Evolutionary conservation across 2,329 filamentous ascomycete genomes (phyloP).

Genomic region (Alternaria alternata): DNA sequence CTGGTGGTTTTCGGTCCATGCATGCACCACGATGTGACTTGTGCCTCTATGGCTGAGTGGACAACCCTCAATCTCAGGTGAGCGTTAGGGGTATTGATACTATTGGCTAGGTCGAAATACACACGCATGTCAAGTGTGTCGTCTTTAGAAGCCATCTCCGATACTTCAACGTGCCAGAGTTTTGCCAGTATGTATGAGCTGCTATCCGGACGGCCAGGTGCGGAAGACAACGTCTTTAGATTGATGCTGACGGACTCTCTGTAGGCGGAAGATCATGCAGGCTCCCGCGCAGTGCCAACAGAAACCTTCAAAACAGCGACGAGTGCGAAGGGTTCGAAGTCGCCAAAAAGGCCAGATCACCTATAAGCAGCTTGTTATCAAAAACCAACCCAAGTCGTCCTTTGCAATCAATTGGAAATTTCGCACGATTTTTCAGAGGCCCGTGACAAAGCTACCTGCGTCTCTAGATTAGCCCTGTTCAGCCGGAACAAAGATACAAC

Average conservation of each 20-base stretch:
- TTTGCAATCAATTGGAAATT: slow-evolving; percentile 9
- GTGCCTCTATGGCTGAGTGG: neutral
- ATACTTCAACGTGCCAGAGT: neutral
- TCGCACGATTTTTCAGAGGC: neutral
- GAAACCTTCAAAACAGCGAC: neutral
- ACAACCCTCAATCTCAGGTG: neutral
- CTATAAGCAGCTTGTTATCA: neutral
- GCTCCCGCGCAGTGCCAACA: slow-evolving; percentile 9
- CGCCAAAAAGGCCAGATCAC: neutral
- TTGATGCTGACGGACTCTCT: neutral
- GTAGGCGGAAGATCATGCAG: slow-evolving; percentile 9
- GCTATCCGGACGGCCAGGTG: neutral
- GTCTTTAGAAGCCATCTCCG: neutral
- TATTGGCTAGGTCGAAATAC: neutral
- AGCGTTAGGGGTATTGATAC: neutral
- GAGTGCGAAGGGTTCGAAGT: neutral
- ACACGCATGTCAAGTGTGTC: neutral
- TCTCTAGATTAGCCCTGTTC: slow-evolving; percentile 15
- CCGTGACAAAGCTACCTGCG: neutral
- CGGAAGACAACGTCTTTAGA: neutral
- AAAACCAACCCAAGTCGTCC: neutral
- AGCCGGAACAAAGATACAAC: slow-evolving; percentile 25
- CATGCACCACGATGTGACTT: neutral
- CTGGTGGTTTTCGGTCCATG: neutral
- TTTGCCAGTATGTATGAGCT: neutral